Percentiles rank a stretch among this genome's conserved stretches.
These are phyloP conservation scores for Linum tenue DNA, from an alignment of 345 rosid species.

Conservation along the genomic window DNA sequence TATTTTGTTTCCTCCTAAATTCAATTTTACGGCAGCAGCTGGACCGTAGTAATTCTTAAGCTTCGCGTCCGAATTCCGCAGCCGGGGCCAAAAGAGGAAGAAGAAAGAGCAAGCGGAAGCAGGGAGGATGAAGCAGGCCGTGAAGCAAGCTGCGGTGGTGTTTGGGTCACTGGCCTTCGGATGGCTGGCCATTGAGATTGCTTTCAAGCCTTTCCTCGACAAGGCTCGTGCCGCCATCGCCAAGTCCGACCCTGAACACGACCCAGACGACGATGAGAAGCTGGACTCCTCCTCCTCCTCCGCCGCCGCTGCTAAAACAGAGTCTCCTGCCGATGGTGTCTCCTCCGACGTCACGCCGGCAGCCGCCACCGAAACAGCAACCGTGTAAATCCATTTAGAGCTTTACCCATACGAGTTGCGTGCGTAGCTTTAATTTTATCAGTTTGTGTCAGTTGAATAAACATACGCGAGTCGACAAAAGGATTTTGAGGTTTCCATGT, in stretches of 20 bases:
- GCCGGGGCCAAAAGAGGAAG: neutral
- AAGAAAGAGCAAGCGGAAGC: neutral
- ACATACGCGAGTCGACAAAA: no score
- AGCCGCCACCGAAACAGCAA: neutral
- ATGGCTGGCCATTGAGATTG: constrained; percentile 76
- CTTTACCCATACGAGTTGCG: neutral
- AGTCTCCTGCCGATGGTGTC: neutral
- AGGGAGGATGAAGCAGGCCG: constrained; percentile 13
- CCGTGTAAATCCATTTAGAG: neutral
- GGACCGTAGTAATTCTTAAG: neutral
- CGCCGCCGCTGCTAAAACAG: neutral
- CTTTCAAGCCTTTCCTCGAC: constrained; percentile 66
- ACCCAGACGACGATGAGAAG: constrained; percentile 39
- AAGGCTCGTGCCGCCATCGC: constrained; percentile 55
- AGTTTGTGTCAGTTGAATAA: neutral
- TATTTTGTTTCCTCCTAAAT: no score
- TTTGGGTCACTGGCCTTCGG: constrained; percentile 66
- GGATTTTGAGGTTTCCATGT: no score
- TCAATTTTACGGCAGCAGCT: neutral
- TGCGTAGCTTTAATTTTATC: no score
- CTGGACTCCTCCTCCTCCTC: neutral
- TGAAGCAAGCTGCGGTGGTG: constrained; percentile 53
- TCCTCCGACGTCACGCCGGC: constrained; percentile 6
- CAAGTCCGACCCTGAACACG: constrained; percentile 50
- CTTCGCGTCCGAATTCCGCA: neutral